A percentile compares a stretch with the other conserved stretches of the same genome.
Evolutionary conservation across 805 yeast genomes (phyloP).

Genomic region (Aciculoconidium aculeatum): DNA sequence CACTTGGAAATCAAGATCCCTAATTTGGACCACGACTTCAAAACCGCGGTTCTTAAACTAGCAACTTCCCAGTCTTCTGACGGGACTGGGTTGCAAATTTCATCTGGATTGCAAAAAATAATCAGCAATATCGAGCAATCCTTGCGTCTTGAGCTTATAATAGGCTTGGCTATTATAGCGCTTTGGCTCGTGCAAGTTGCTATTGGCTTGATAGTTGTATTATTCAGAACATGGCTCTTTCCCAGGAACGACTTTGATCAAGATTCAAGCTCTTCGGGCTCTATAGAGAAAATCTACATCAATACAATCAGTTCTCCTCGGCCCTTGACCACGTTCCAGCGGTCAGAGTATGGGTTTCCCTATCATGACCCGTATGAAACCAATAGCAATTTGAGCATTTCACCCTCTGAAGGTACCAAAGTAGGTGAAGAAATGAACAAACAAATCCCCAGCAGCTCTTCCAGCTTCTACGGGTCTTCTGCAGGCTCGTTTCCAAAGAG

Average conservation of each 20-base stretch:
- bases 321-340: conserved; percentile 21
- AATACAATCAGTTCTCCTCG: conserved; percentile 20
- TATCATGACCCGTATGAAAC: conserved; percentile 12
- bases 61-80: conserved; percentile 1
- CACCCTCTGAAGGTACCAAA: conserved; percentile 1
- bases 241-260: too few relatives aligned
- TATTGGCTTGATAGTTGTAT: conserved; percentile 4
- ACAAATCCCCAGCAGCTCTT: conserved; percentile 1
- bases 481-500: conserved; percentile 2
- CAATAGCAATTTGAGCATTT: not conserved
- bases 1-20: conserved; percentile 60
- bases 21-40: conserved; percentile 2
- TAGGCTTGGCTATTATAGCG: conserved; percentile 5
- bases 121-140: conserved; percentile 3
- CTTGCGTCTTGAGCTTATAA: conserved; percentile 6
- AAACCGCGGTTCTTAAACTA: conserved; percentile 3
- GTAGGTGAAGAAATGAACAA: not conserved
- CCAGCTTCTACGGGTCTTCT: conserved; percentile 4
- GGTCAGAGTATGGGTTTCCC: conserved; percentile 22
- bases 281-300: conserved; percentile 1
- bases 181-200: conserved; percentile 10
- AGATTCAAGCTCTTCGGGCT: too few relatives aligned
- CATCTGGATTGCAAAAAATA: conserved; percentile 1
- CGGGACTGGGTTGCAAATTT: not conserved
- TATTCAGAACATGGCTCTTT: not conserved